Percentiles rank a stretch among this genome's conserved stretches.
Evolutionary conservation across 2,329 filamentous ascomycete genomes (phyloP).

Genomic region (Phaeosphaeriaceae sp.): DNA sequence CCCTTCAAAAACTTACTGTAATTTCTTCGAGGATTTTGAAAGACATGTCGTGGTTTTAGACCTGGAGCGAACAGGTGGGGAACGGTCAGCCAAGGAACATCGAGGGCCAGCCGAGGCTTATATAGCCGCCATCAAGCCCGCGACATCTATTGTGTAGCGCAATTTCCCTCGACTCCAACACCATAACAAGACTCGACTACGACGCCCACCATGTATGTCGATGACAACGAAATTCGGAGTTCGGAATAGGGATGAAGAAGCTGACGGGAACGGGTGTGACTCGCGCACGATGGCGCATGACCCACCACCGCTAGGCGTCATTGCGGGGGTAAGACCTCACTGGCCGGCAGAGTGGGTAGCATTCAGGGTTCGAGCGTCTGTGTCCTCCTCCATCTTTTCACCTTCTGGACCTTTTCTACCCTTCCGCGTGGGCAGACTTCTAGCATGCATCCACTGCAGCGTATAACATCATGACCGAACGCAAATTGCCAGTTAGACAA

Average conservation of each 20-base stretch:
- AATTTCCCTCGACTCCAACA: background rate
- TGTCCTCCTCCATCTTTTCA: background rate
- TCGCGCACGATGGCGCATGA: conserved; percentile 7
- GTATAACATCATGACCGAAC: conserved; percentile 43
- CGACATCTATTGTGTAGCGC: background rate
- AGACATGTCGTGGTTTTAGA: background rate
- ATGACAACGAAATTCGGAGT: background rate
- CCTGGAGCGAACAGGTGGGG: background rate
- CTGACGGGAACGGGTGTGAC: background rate
- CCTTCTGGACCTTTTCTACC: background rate
- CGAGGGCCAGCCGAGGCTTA: background rate
- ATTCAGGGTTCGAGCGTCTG: background rate
- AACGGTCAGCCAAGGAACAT: background rate
- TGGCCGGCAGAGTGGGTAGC: background rate
- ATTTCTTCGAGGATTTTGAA: background rate
- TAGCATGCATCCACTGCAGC: conserved; percentile 10
- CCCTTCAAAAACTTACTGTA: background rate
- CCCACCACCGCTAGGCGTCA: conserved; percentile 5
- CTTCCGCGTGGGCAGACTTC: background rate
- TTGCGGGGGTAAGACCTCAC: conserved; percentile 3
- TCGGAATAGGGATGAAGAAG: background rate
- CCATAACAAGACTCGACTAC: background rate
- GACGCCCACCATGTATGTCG: background rate
- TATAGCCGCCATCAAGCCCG: background rate
- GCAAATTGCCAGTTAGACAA: conserved; percentile 48